phyloP scores from a whole-genome alignment of 768 basidiomycete species.

The Termitomyces sp. region DNA sequence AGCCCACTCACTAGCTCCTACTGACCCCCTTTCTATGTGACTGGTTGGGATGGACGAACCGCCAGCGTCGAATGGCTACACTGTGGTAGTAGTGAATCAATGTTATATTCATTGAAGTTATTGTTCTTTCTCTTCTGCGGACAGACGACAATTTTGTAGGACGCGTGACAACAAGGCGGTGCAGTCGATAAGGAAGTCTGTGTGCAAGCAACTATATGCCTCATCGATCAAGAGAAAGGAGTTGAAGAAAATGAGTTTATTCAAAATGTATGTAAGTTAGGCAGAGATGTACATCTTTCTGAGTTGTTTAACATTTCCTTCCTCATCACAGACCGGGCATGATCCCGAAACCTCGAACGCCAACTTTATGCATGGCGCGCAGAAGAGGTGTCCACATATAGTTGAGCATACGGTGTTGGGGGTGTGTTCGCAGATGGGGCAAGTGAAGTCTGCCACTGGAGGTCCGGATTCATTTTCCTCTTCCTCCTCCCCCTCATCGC shows the following conservation, averaged over 20 bases:
- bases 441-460: constrained; percentile 1
- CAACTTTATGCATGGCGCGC: constrained; percentile 9
- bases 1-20: too few species aligned
- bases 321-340: constrained; percentile 12
- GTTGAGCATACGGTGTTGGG: constrained; percentile 7
- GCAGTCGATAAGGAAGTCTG: too few species aligned
- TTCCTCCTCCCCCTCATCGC: neutral
- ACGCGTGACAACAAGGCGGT: too few species aligned
- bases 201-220: too few species aligned
- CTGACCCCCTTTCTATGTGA: too few species aligned
- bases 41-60: too few species aligned
- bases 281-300: constrained; percentile 12
- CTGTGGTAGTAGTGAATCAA: too few species aligned
- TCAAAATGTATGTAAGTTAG: neutral
- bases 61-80: too few species aligned
- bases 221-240: neutral
- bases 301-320: constrained; percentile 5
- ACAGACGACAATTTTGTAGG: too few species aligned
- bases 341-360: constrained; percentile 6
- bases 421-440: constrained; percentile 5
- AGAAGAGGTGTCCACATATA: constrained; percentile 11
- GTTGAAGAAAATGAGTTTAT: neutral
- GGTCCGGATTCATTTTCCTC: constrained; percentile 6
- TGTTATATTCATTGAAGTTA: too few species aligned
- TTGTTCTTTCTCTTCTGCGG: too few species aligned